These are phyloP conservation scores for Neurospora sp. DNA, from an alignment of 495 filamentous ascomycete genomes.

Conservation along the genomic window DNA sequence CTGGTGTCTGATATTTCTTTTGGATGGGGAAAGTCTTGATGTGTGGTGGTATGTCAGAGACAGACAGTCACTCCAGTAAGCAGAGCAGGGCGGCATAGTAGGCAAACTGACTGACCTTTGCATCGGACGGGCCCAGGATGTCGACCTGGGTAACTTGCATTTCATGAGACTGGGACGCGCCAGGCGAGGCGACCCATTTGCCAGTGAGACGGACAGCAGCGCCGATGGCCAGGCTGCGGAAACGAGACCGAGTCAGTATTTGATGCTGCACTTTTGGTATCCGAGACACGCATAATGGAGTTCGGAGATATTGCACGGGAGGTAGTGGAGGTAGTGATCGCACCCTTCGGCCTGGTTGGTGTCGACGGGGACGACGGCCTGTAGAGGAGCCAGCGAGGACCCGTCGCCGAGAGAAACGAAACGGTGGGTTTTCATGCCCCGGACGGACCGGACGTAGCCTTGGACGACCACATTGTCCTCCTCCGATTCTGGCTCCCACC, in stretches of 20 bases:
- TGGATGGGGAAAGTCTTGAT: conserved; percentile 78
- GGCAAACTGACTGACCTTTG: conserved; percentile 50
- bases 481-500: conserved; percentile 19
- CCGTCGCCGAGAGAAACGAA: conserved; percentile 88
- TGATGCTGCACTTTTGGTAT: background rate
- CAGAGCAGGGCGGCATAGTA: background rate
- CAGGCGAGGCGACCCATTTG: conserved; percentile 64
- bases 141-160: conserved; percentile 58
- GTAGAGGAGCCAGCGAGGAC: conserved; percentile 66
- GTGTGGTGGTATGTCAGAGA: conserved; percentile 12
- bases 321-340: conserved; percentile 25
- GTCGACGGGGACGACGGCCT: conserved; percentile 58
- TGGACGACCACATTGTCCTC: conserved; percentile 42
- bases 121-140: conserved; percentile 65
- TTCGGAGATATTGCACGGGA: background rate
- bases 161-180: conserved; percentile 67
- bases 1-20: conserved; percentile 84
- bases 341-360: conserved; percentile 70
- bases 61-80: background rate
- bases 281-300: conserved; percentile 15
- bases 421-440: conserved; percentile 71
- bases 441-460: conserved; percentile 75
- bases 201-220: conserved; percentile 71
- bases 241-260: conserved; percentile 16
- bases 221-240: conserved; percentile 63